phyloP scores from a whole-genome alignment of 2,329 filamentous ascomycete species.

The Tolypocladium amazonense region DNA sequence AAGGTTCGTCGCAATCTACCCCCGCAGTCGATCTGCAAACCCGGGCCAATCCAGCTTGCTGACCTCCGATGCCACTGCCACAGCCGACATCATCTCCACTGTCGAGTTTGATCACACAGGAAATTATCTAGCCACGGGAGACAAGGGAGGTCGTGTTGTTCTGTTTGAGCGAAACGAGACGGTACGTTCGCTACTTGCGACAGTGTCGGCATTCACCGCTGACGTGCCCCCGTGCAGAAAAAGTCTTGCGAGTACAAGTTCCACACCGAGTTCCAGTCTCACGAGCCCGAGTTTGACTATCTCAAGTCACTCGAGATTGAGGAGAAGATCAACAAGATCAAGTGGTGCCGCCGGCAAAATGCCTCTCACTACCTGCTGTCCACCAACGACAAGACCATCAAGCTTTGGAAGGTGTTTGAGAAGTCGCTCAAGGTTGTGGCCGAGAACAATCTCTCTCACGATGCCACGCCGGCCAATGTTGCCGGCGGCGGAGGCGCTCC shows the following conservation, averaged over 20 bases:
- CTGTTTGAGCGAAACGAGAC: slow-evolving; percentile 93
- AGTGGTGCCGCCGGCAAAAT: slow-evolving; percentile 98
- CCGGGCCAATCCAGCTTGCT: slow-evolving; percentile 5
- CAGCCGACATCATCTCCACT: slow-evolving; percentile 84
- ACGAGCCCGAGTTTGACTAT: slow-evolving; percentile 99
- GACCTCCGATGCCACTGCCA: slow-evolving; percentile 12
- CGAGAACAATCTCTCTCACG: slow-evolving; percentile 95
- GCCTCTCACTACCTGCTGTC: slow-evolving; percentile 96
- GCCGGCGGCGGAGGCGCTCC: slow-evolving; percentile 70
- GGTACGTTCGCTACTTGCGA: slow-evolving; percentile 38
- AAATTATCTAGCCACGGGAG: slow-evolving; percentile 82
- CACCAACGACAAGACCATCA: slow-evolving; percentile 99
- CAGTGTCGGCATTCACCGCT: background rate
- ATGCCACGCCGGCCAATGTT: slow-evolving; percentile 68
- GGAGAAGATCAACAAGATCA: slow-evolving; percentile 99
- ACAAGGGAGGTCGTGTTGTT: slow-evolving; percentile 78
- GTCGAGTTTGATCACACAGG: slow-evolving; percentile 87
- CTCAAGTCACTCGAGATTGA: slow-evolving; percentile 98
- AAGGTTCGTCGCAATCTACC: slow-evolving; percentile 48
- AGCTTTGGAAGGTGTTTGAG: slow-evolving; percentile 99
- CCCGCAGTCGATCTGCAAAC: background rate
- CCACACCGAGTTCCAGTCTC: slow-evolving; percentile 98
- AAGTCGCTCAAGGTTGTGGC: slow-evolving; percentile 98
- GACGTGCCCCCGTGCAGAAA: slow-evolving; percentile 50
- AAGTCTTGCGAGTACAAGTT: slow-evolving; percentile 99